Base-by-base conservation (phyloP, 768 basidiomycete genomes). In the Leccinum arenicola region DNA sequence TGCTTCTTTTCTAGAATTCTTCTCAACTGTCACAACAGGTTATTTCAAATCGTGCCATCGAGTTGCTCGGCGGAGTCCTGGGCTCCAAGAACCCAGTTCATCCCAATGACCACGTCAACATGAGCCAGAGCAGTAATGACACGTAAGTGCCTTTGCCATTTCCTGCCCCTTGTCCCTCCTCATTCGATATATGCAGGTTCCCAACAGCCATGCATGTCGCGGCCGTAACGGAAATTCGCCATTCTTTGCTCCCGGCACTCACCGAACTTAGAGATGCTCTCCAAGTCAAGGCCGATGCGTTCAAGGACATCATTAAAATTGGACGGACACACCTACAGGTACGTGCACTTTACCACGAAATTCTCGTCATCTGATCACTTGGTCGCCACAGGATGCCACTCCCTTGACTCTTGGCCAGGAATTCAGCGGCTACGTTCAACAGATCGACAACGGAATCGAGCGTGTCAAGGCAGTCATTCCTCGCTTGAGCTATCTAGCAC, bases 141-240 rank as follows among this genome's bases (percentile, higher is more conserved):
- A 95, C 95, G 93, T 94, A 73, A 68, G 89, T 79, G 8, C 17
- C 29, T 19, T 23, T 33, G 10, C 56, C 4, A 6, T 17, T 40
- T 40, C 48, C 38, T 21, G 15, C 15, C 35, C 49, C 45, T 23
- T 45, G 27, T 2, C 23, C 17, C 14, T 4, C 5, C 54, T 61
- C 50, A 58, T 47, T 25, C 45, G 3, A 45, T 43, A 21, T 45
- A 51, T 27, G 23, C 67, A 97, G 95, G 29, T 99, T 98, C 84
- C 97, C 97, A 8, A 99, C 97, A 25, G 97, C 89, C 12, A 99
- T 99, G 97, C 97, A 99, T 75, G 85, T 99, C 59, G 94, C 97
- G 43, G 93, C 94, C 36, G 95, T 96, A 38, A 87, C 85, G 25
- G 97, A 98, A 74, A 84, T 99, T 65, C 81, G 83, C 71, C 75